Base-by-base conservation (phyloP, 495 filamentous ascomycete genomes). In the Penicillium paradoxum region DNA sequence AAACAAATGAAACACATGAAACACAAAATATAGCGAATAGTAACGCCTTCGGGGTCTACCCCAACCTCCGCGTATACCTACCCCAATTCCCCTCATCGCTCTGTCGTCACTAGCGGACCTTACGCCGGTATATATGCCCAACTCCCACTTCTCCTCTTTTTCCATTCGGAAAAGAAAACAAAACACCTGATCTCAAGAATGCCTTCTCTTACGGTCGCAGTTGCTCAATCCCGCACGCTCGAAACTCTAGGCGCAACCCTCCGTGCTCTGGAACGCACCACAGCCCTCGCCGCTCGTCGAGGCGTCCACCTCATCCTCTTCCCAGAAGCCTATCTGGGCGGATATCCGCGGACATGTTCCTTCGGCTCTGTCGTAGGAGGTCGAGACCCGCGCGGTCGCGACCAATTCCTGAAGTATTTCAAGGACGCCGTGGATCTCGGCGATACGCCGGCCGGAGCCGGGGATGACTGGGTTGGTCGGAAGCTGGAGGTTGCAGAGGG, bases 311-410 rank as follows among this genome's bases (percentile, higher is more conserved):
- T 97, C 45, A 71, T 97, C 15, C 82, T 97, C 37, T 93, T 96
- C 58, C 92, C 92, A 0, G 92, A 97, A 73, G 92, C 92, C 22
- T 97, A 89, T 65, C 78, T 97, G 0, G 92, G 92, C 17, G 92
- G 92, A 8, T 97, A 97, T 61, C 92, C 92, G 13, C 85, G 92
- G 19, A 87, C 86, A n/a, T 84, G 83, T 51, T 72, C 73, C 41
- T 96, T 96, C 58, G 91, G 90, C 11, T 79, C 81, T 25, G 75
- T 80, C 0, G 79, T 96, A 9, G 92, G 92, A 0, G 72, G 74
- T 2, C 83, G 92, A 6, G 75, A 77, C 1, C 70, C 77, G 11
- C 75, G 73, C 17, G 92, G 91, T 3, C 81, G 91, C 4, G 89
- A 95, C 7, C 90, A 95, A 52, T 97, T 88, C 63, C 77, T 91